These are phyloP conservation scores for Helicosporidium sp. DNA, from an alignment of 139 green algal genomes.

Conservation along the genomic window DNA sequence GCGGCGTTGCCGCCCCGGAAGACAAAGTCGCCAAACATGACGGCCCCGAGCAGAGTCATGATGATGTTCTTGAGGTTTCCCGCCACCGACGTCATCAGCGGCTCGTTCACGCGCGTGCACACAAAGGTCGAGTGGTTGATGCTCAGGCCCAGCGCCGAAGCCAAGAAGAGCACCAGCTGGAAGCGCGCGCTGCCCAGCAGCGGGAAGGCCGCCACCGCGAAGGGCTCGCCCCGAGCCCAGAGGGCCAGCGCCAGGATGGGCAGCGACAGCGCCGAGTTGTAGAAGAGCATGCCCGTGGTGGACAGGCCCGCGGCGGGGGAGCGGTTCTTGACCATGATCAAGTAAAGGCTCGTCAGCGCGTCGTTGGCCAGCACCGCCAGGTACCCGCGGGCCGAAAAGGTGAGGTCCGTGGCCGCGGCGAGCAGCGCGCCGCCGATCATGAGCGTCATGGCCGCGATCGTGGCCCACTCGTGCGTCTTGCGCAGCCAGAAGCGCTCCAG, in stretches of 20 bases:
- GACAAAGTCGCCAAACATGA: slow-evolving; percentile 47
- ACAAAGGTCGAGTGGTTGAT: slow-evolving; percentile 53
- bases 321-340: slow-evolving; percentile 51
- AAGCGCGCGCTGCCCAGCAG: slow-evolving; percentile 9
- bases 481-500: slow-evolving; percentile 33
- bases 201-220: slow-evolving; percentile 2
- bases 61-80: slow-evolving; percentile 51
- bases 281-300: slow-evolving; percentile 22
- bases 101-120: slow-evolving; percentile 50
- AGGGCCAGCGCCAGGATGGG: slow-evolving; percentile 12
- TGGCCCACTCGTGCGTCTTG: slow-evolving; percentile 33
- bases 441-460: slow-evolving; percentile 26
- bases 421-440: slow-evolving; percentile 42
- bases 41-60: slow-evolving; percentile 39
- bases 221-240: slow-evolving; percentile 3
- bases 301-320: slow-evolving; percentile 18
- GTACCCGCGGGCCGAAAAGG: slow-evolving; percentile 40
- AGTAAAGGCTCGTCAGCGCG: slow-evolving; percentile 38
- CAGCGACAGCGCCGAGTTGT: slow-evolving; percentile 19
- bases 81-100: slow-evolving; percentile 44
- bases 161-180: slow-evolving; percentile 5
- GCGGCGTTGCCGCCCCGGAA: slow-evolving; percentile 27
- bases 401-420: slow-evolving; percentile 40
- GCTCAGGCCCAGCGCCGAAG: slow-evolving; percentile 30
- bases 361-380: slow-evolving; percentile 41